A percentile compares a stretch with the other conserved stretches of the same genome.
These are phyloP conservation scores for Podaxis mareebaensis DNA, from an alignment of 768 basidiomycete species.

Conservation along the genomic window DNA sequence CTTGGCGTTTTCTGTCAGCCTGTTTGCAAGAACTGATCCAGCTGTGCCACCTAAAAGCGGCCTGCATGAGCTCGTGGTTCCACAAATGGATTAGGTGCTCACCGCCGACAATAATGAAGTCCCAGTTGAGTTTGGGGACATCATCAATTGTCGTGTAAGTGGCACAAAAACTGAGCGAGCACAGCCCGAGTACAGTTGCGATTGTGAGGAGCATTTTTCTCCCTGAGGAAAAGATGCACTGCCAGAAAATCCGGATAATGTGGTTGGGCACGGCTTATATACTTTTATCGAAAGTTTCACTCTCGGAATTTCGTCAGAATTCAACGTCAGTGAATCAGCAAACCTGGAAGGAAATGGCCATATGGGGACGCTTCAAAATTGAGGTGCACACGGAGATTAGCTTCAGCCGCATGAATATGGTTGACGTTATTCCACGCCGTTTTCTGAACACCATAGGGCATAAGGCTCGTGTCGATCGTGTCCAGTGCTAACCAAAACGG, in stretches of 20 bases:
- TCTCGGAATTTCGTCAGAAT: no score
- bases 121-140: slow-evolving; percentile 10
- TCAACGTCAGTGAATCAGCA: no score
- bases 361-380: no score
- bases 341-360: no score
- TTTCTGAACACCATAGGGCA: no score
- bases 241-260: not conserved
- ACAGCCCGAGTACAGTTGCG: not conserved
- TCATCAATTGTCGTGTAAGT: slow-evolving; percentile 6
- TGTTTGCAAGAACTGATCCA: slow-evolving; percentile 30
- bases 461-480: no score
- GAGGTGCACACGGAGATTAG: no score
- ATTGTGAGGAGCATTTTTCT: not conserved
- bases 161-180: not conserved
- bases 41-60: slow-evolving; percentile 27
- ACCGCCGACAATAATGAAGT: slow-evolving; percentile 26
- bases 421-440: no score
- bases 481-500: no score
- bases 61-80: not conserved
- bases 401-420: no score
- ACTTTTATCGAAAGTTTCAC: not conserved
- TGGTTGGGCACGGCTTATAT: not conserved
- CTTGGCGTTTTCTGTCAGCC: slow-evolving; percentile 24
- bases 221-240: not conserved
- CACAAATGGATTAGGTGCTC: not conserved